Percentiles rank a stretch among this genome's conserved stretches.
phyloP scores from a whole-genome alignment of 257 asterid genomes.

The Knoxia roxburghii region DNA sequence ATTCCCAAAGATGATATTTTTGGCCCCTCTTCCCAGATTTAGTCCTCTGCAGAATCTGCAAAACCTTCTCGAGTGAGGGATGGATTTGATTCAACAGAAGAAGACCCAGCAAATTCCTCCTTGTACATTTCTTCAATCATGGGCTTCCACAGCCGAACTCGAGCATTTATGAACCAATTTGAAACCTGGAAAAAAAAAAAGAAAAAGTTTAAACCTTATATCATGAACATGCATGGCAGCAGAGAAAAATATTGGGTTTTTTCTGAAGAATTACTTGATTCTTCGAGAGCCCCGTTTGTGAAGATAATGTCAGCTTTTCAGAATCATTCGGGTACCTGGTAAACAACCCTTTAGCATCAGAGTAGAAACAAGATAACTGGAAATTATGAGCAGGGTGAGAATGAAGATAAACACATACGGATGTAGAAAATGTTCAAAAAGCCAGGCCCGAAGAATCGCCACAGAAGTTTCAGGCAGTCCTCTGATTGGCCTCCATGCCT shows the following conservation, averaged over 20 bases:
- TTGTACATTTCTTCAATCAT: slow-evolving; percentile 93
- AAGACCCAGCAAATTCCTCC: slow-evolving; percentile 69
- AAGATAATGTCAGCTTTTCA: slow-evolving; percentile 81
- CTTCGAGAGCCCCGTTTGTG: slow-evolving; percentile 89
- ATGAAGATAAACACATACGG: slow-evolving; percentile 45
- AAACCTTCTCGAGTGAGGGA: slow-evolving; percentile 41
- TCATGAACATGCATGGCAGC: too few relatives aligned
- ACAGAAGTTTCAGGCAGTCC: slow-evolving; percentile 89
- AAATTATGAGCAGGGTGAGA: neutral
- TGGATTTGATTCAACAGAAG: slow-evolving; percentile 59
- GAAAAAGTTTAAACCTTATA: too few relatives aligned
- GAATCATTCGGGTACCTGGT: slow-evolving; percentile 80
- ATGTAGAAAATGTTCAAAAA: slow-evolving; percentile 86
- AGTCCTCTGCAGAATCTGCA: slow-evolving; percentile 54
- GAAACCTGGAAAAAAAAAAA: slow-evolving; percentile 44
- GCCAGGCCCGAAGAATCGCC: slow-evolving; percentile 85
- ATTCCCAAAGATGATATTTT: neutral
- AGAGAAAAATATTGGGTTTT: too few relatives aligned
- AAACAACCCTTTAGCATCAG: slow-evolving; percentile 5
- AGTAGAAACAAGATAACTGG: neutral
- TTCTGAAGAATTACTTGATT: slow-evolving; percentile 51
- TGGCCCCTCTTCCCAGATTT: neutral
- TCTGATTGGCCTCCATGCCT: slow-evolving; percentile 75
- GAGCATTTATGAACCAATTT: slow-evolving; percentile 86
- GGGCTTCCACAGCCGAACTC: slow-evolving; percentile 93